phyloP scores from a whole-genome alignment of 768 basidiomycete genomes.

The Tricholoma sp. region DNA sequence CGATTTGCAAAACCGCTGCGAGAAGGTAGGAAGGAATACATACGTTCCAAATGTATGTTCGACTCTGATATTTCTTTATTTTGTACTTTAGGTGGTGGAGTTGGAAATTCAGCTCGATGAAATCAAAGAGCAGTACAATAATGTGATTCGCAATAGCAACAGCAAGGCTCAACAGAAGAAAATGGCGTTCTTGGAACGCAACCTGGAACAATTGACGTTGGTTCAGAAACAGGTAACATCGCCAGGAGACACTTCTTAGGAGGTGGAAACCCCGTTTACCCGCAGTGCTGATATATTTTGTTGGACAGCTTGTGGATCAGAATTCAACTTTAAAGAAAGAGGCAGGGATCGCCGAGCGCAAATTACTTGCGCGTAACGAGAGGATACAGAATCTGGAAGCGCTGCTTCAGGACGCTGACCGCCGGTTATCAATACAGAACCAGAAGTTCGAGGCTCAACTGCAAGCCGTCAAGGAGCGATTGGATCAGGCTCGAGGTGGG shows the following conservation, averaged over 20 bases:
- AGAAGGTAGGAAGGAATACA: constrained; percentile 63
- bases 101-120: constrained; percentile 98
- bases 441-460: constrained; percentile 94
- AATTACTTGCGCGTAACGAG: constrained; percentile 93
- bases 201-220: constrained; percentile 88
- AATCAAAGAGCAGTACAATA: constrained; percentile 98
- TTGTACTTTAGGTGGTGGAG: constrained; percentile 77
- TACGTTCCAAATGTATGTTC: constrained; percentile 11
- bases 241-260: not conserved
- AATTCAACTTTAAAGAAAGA: constrained; percentile 97
- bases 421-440: constrained; percentile 86
- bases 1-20: constrained; percentile 98
- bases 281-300: constrained; percentile 12
- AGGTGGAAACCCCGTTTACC: not conserved
- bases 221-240: constrained; percentile 90
- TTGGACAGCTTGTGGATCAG: constrained; percentile 87
- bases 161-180: constrained; percentile 99
- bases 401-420: constrained; percentile 89
- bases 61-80: not conserved
- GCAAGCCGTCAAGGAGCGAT: constrained; percentile 84
- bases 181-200: constrained; percentile 97
- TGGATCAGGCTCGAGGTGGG: constrained; percentile 90
- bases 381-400: constrained; percentile 96
- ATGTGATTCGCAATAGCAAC: constrained; percentile 96
- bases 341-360: constrained; percentile 93